These are phyloP conservation scores for Pelargonium citronellum DNA, from an alignment of 441 rosid genomes.

Conservation along the genomic window DNA sequence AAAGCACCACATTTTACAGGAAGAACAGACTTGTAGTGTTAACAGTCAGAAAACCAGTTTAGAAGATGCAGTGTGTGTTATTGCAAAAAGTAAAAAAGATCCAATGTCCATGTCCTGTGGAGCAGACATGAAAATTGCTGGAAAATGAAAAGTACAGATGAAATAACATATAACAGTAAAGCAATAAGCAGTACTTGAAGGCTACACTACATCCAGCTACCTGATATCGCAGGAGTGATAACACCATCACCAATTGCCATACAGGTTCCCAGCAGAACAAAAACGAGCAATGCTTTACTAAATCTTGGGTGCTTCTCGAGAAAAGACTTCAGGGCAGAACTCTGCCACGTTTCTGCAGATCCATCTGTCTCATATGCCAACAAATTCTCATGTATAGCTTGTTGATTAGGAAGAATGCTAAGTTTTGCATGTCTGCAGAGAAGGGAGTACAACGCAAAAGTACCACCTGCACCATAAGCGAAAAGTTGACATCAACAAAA, in stretches of 20 bases:
- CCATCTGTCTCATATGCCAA: conserved; percentile 82
- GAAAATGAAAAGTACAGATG: no score
- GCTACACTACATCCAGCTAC: conserved; percentile 28
- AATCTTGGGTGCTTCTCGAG: conserved; percentile 71
- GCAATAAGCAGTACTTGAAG: neutral
- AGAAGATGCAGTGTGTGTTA: no score
- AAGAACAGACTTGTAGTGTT: no score
- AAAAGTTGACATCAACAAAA: conserved; percentile 1
- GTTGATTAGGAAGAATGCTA: conserved; percentile 87
- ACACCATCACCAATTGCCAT: conserved; percentile 98
- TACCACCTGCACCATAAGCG: conserved; percentile 54
- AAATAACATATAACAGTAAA: conserved; percentile 8
- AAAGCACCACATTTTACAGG: no score
- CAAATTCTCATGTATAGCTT: conserved; percentile 78
- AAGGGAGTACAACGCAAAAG: conserved; percentile 86
- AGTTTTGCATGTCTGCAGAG: conserved; percentile 88
- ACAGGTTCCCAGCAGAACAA: conserved; percentile 96
- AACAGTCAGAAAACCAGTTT: no score
- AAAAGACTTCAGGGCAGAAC: conserved; percentile 51
- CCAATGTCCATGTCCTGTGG: neutral
- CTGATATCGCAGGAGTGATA: conserved; percentile 97
- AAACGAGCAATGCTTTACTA: conserved; percentile 77
- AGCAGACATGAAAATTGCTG: conserved; percentile 6
- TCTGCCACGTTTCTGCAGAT: conserved; percentile 49
- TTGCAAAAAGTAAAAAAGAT: no score